phyloP scores from a whole-genome alignment of 2,329 filamentous ascomycete species.

The Zasmidium citrigriseum region DNA sequence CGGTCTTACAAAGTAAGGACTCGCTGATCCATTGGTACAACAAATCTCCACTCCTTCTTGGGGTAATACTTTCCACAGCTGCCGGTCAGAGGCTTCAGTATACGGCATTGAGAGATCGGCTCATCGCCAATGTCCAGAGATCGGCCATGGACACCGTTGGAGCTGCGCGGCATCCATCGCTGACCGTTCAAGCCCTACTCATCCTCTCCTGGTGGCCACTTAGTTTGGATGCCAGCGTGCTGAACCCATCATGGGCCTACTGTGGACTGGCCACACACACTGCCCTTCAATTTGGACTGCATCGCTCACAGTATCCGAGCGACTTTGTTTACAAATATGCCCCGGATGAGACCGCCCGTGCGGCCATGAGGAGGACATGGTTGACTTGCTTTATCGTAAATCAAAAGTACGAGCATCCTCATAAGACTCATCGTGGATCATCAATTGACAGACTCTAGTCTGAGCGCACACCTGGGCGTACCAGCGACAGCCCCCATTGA shows the following conservation, averaged over 20 bases:
- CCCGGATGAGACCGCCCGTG: neutral
- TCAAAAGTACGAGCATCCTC: slow-evolving; percentile 3
- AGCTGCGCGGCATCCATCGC: neutral
- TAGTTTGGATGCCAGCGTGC: slow-evolving; percentile 2
- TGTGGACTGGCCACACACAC: slow-evolving; percentile 10
- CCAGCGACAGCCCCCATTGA: slow-evolving; percentile 8
- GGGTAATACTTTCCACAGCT: slow-evolving; percentile 4
- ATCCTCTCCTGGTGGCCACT: slow-evolving; percentile 10
- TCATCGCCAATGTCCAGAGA: slow-evolving; percentile 3
- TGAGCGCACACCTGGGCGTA: slow-evolving; percentile 5
- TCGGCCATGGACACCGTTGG: slow-evolving; percentile 4
- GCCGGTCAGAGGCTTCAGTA: neutral
- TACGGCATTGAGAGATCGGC: neutral
- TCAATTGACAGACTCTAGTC: no score
- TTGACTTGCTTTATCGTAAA: slow-evolving; percentile 11
- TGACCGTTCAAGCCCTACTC: slow-evolving; percentile 7
- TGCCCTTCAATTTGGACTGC: slow-evolving; percentile 8
- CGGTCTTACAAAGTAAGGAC: slow-evolving; percentile 4
- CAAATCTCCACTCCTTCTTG: slow-evolving; percentile 6
- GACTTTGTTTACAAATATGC: slow-evolving; percentile 6
- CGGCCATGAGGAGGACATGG: slow-evolving; percentile 4
- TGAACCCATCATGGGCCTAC: slow-evolving; percentile 8
- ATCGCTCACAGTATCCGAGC: slow-evolving; percentile 6
- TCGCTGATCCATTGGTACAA: slow-evolving; percentile 1
- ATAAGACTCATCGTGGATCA: no score